Conservation (phyloP, 139 green algal genomes). For the Chlorokybus atmophyticus region DNA sequence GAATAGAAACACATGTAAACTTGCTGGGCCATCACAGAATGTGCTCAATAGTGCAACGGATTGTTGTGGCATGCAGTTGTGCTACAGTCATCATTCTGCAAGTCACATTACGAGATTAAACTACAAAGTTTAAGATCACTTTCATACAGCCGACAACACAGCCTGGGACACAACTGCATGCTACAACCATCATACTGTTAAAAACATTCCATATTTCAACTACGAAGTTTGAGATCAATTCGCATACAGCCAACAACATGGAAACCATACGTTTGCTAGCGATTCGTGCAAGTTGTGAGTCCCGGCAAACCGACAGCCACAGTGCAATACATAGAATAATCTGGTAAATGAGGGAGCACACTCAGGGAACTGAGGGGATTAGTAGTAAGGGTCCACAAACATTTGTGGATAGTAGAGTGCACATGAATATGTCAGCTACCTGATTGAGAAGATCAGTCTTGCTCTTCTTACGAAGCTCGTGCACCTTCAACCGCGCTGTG, state of each 20-base stretch:
- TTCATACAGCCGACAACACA: no score
- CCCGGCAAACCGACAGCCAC: not conserved
- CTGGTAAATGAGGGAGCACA: no score
- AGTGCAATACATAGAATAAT: no score
- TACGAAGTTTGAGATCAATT: no score
- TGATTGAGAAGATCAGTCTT: slow-evolving; percentile 77
- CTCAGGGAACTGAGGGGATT: not conserved
- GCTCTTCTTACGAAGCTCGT: slow-evolving; percentile 85
- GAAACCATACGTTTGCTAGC: not conserved
- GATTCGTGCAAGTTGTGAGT: not conserved
- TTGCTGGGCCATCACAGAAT: not conserved
- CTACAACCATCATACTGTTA: no score
- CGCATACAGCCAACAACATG: not conserved
- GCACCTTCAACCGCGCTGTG: no score
- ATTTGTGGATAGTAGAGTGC: not conserved
- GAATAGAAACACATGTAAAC: no score
- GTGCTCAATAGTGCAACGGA: not conserved
- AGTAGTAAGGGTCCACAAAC: not conserved
- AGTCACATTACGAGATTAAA: no score
- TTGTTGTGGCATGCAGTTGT: not conserved
- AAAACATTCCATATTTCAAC: no score
- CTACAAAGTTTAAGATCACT: no score
- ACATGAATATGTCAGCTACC: slow-evolving; percentile 32
- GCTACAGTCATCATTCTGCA: no score
- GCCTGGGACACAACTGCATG: no score